Base-by-base conservation (phyloP, 371 early-diverging fungal species). In the Syncephalastrum sp. region DNA sequence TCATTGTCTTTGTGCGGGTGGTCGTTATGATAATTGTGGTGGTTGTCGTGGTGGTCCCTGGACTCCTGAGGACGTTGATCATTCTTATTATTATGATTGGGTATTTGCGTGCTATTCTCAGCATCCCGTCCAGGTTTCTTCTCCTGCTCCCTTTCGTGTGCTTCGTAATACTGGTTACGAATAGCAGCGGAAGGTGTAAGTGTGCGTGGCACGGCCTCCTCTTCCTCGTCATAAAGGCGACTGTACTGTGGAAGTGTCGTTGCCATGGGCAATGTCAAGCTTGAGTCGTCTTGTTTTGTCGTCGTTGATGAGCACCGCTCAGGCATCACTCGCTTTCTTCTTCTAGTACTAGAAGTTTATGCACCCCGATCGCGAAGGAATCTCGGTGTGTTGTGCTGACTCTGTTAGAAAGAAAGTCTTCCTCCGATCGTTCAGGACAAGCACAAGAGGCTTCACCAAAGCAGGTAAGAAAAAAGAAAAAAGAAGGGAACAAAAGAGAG, bases 241-340 rank as follows among this genome's bases (percentile, higher is more conserved):
- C 2, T 5, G 38, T 38, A 42, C 45, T 5, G 51, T 51, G 27
- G 38, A 19, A 38, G 25, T 44, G 44, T 21, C 13, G 10, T 54
- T 19, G 24, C 17, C 44, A 33, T 54, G 23, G 23, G 54, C 41
- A 24, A 57, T 44, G 42, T 12, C 38, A 33, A 8, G 2, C 38
- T 33, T 1, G 38, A 33, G 38, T 33, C 38, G 38, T 10, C 8
- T 10, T 33, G 38, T 33, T 33, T 12, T 33, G 38, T 33, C 38
- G 44, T 43, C 24, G 48, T 42, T 38, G 57, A 57, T 57, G 57
- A 50, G 48, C 43, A 15, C 24, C 57, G 48, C 24, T 50, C 27
- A 41, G 57, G 50, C 41, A 43, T 42, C 57, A 57, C 38, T 33
- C 38, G 5, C 10, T 33, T 57, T 49, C 43, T 41, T 6, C 43